phyloP scores from a whole-genome alignment of 345 rosid species.

The Clausena lansium region DNA sequence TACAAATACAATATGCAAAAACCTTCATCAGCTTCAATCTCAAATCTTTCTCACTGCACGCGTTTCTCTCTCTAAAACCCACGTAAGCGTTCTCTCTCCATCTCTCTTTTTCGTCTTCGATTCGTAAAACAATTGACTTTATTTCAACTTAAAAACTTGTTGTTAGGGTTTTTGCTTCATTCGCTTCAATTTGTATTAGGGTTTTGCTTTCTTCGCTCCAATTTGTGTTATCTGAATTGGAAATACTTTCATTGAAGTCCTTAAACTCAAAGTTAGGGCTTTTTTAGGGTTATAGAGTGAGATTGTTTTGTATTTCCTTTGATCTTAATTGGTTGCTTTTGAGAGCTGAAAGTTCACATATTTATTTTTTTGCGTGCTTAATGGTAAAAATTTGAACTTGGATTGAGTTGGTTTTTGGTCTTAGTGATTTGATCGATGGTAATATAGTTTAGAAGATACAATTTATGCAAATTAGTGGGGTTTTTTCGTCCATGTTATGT shows the following conservation, averaged over 20 bases:
- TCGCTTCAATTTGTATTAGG: background rate
- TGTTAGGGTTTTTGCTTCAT: background rate
- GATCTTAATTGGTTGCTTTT: background rate
- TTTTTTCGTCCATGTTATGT: background rate
- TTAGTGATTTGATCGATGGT: background rate
- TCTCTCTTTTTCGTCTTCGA: background rate
- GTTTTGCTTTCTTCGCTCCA: background rate
- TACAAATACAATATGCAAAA: slow-evolving; percentile 9
- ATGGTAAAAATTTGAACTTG: background rate
- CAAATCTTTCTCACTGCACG: background rate
- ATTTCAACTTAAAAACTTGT: background rate
- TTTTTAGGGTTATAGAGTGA: background rate
- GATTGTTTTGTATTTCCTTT: background rate
- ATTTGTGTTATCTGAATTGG: background rate
- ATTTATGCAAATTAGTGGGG: background rate
- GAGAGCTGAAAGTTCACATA: background rate
- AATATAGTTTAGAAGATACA: background rate
- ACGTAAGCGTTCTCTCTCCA: background rate
- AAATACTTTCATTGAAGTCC: background rate
- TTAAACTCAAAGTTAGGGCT: background rate
- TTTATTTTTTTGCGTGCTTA: background rate
- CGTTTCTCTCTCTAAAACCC: background rate
- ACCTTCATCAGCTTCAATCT: background rate
- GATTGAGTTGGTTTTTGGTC: background rate
- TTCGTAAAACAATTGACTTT: background rate